Conservation (phyloP, 345 rosid genomes). For the Rhodomyrtus tomentosa region DNA sequence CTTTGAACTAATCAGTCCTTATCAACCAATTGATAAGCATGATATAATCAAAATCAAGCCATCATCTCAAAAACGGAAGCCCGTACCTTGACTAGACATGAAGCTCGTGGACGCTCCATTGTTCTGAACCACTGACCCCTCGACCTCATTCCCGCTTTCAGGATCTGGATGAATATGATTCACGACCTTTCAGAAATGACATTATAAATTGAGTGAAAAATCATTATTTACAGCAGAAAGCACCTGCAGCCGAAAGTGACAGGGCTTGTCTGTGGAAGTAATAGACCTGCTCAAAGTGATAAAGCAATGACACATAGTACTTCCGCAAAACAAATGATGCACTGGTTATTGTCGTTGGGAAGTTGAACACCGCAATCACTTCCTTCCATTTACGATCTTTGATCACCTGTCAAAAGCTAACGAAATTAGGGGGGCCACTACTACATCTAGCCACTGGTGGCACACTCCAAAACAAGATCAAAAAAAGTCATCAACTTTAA, state of each 20-base stretch:
- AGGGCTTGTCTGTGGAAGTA: constrained; percentile 39
- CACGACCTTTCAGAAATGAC: neutral
- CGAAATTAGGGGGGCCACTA: neutral
- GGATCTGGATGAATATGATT: constrained; percentile 10
- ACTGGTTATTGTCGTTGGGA: constrained; percentile 80
- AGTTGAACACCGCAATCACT: constrained; percentile 55
- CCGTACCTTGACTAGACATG: constrained; percentile 10
- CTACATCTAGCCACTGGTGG: neutral
- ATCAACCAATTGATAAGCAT: neutral
- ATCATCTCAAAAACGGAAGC: neutral
- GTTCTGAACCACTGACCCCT: constrained; percentile 17
- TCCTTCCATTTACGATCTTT: constrained; percentile 85
- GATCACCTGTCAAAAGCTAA: constrained; percentile 38
- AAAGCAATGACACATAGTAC: constrained; percentile 58
- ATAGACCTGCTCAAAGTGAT: constrained; percentile 64
- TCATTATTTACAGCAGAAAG: neutral
- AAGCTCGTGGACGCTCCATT: constrained; percentile 10
- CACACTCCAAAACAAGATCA: neutral
- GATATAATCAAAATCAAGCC: neutral
- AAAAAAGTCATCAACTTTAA: neutral
- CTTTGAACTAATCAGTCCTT: neutral
- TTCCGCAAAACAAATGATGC: constrained; percentile 78
- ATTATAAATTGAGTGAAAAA: neutral
- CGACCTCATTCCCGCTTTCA: constrained; percentile 9
- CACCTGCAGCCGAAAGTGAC: constrained; percentile 22